These are phyloP conservation scores for Metschnikowia chrysomelidarum DNA, from an alignment of 805 yeast species.

Conservation along the genomic window DNA sequence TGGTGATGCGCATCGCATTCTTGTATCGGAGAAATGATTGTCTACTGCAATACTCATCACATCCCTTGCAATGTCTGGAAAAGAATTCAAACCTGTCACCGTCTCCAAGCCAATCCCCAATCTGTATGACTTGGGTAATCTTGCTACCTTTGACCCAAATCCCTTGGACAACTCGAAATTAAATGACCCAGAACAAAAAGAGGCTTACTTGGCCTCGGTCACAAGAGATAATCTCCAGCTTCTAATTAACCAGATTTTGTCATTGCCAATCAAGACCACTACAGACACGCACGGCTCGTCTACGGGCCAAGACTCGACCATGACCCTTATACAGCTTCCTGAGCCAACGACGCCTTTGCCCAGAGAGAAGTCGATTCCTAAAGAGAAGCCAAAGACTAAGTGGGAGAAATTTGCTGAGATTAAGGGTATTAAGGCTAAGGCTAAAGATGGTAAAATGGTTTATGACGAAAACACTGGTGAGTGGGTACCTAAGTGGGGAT, in stretches of 20 bases:
- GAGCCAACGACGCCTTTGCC: constrained; percentile 80
- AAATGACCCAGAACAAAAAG: constrained; percentile 54
- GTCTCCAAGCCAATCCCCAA: constrained; percentile 93
- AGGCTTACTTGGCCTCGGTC: constrained; percentile 57
- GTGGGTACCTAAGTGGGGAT: constrained; percentile 99
- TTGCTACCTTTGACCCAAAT: constrained; percentile 86
- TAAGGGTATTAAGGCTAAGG: constrained; percentile 91
- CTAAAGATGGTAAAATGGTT: constrained; percentile 83
- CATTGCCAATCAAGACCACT: constrained; percentile 85
- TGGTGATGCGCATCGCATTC: constrained; percentile 21
- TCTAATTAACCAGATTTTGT: constrained; percentile 83
- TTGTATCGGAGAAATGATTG: too few relatives aligned
- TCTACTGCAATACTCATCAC: too few relatives aligned
- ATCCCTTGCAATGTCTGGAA: constrained; percentile 21
- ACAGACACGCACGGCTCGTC: constrained; percentile 64
- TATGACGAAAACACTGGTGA: constrained; percentile 87
- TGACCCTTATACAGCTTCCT: constrained; percentile 83
- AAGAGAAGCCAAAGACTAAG: constrained; percentile 85
- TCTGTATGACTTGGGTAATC: constrained; percentile 82
- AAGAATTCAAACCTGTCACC: constrained; percentile 62
- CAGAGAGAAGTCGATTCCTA: constrained; percentile 94
- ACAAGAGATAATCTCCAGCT: constrained; percentile 94
- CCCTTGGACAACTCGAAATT: constrained; percentile 69
- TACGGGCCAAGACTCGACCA: constrained; percentile 65
- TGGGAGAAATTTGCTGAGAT: constrained; percentile 97